Evolutionary conservation across 352 stramenopile species (phyloP), one percentile per base, ranked within the genome.

Genomic region (Phytopythium delawarense): DNA sequence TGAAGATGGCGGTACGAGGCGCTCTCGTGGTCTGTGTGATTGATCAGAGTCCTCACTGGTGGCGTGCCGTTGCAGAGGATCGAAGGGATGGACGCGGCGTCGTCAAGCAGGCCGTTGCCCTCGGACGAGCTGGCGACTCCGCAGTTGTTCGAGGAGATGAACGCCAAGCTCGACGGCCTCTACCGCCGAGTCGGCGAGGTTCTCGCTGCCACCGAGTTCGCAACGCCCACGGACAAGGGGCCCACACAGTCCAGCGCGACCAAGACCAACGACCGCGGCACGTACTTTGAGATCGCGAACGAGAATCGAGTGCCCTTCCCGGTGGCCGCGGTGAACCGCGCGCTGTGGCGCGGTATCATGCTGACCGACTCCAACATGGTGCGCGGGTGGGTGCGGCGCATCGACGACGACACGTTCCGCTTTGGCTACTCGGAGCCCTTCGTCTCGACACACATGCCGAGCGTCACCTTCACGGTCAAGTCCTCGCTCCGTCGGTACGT

Each of bases 331-430:
- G 63, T 74, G 25, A 61, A 69, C 34, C 70, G 66, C 2, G 70
- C 70, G 1, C 63, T 74, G 39, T 76, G 60, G 63, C 57, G 66
- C 9, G 73, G 52, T 7, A 34, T 59, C 20, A 35, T 20, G 32
- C 52, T 59, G 7, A 48, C 30, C 4, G 12, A 30, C 52, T 30
- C 35, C 18, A 45, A 6, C 32, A 25, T 12, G 18, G 30, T 66
- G 15, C 48, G 63, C 23, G 67, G 70, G n/a, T 48, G 59, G 5
- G 67, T 61, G 23, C 55, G 44, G 6, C 57, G 59, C n/a, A 45
- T 72, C 2, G 69, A 70, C 30, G 66, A 63, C 21, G 54, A 78
- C 28, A 69, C 70, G 23, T 37, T 78, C 42, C 66, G 76, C 37
- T 62, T 71, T 23, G 67, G 58, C 7, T 69, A 74, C 21, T 30